Conservation (phyloP, 2,329 filamentous ascomycete species). For the Xylaria multiplex region DNA sequence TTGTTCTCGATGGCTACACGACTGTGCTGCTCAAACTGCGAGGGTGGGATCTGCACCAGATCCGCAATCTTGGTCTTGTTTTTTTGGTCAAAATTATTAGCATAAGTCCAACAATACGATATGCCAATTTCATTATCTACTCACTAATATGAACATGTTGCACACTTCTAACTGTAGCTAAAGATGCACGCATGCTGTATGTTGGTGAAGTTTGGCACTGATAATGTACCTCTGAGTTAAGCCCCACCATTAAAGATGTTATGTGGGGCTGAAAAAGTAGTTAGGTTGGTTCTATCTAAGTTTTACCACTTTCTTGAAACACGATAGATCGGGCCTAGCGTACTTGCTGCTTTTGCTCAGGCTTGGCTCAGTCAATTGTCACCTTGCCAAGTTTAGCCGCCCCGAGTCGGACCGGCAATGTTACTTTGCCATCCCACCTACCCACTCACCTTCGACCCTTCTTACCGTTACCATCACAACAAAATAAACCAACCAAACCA, state of each 20-base stretch:
- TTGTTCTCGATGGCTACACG: conserved; percentile 91
- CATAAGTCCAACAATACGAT: neutral
- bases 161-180: neutral
- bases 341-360: no score
- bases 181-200: conserved; percentile 14
- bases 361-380: no score
- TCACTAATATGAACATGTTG: conserved; percentile 40
- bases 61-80: conserved; percentile 89
- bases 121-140: neutral
- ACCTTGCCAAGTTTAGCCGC: no score
- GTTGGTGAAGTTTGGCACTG: conserved; percentile 6
- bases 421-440: no score
- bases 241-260: conserved; percentile 18
- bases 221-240: conserved; percentile 2
- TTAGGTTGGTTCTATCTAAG: no score
- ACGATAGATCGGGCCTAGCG: no score
- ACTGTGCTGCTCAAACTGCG: conserved; percentile 87
- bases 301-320: no score
- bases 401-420: no score
- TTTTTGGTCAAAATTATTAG: conserved; percentile 12
- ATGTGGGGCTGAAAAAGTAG: neutral
- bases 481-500: no score
- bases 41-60: conserved; percentile 89
- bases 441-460: no score
- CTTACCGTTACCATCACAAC: no score